phyloP scores from a whole-genome alignment of 129 eudicot genomes.

The Flaveria robusta region DNA sequence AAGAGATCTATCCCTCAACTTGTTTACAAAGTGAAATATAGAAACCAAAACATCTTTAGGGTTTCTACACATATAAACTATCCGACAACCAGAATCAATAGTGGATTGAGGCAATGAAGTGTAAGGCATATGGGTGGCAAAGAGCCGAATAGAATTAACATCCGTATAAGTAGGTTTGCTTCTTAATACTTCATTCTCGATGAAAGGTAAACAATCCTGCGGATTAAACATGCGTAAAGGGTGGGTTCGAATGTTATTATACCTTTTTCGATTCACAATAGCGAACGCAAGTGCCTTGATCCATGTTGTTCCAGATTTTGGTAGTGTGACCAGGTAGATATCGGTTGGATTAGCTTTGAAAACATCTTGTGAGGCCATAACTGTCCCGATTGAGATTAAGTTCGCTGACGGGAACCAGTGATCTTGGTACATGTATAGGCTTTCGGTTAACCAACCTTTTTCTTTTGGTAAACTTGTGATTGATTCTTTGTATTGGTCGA shows the following conservation, averaged over 20 bases:
- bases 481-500: neutral
- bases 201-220: conserved; percentile 35
- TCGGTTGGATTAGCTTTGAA: conserved; percentile 44
- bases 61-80: conserved; percentile 50
- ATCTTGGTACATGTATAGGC: conserved; percentile 38
- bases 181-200: conserved; percentile 23
- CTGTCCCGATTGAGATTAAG: conserved; percentile 9
- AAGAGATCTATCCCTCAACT: neutral
- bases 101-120: conserved; percentile 38
- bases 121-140: conserved; percentile 50
- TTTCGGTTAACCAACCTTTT: conserved; percentile 46
- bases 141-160: conserved; percentile 26
- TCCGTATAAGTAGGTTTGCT: neutral
- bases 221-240: conserved; percentile 41
- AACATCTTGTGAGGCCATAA: conserved; percentile 26
- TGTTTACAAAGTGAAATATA: conserved; percentile 34
- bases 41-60: conserved; percentile 53
- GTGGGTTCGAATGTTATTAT: conserved; percentile 14
- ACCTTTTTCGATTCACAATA: conserved; percentile 25
- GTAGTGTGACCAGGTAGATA: conserved; percentile 39
- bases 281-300: conserved; percentile 48
- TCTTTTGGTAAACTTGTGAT: neutral
- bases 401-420: conserved; percentile 39
- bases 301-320: conserved; percentile 56
- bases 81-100: conserved; percentile 23